Evolutionary conservation across 2,329 filamentous ascomycete genomes (phyloP), one percentile per base, ranked within the genome.

Genomic region (Penicillium brevicompactum): DNA sequence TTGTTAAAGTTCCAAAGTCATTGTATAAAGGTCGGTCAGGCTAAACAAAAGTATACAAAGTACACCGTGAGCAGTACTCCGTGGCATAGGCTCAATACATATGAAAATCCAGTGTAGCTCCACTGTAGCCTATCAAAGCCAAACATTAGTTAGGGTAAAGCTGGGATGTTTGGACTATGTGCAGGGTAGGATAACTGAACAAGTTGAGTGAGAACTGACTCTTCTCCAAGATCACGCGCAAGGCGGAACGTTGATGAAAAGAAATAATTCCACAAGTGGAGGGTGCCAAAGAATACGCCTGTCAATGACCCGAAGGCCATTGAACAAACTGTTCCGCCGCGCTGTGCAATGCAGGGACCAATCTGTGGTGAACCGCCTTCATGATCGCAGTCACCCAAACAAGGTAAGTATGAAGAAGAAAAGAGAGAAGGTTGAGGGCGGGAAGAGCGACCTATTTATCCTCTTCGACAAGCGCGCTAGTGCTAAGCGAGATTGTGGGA

Each of bases 321-420:
- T 79, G 75, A 76, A 77, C 72, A 68, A 63, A 72, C 63, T 70
- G 78, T 73, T 76, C 76, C 78, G 67, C 80, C 80, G 74, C 80
- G 79, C 66, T 82, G 80, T 83, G 80, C 80, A 82, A 83, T 82
- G 80, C 76, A 82, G 80, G 78, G 75, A 76, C 78, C 73, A 72
- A 71, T 69, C 68, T 68, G 74, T 77, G 73, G 74, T 74, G 65
- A 66, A 67, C 69, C 74, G 70, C 70, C 70, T 76, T 77, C 60
- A 65, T 79, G 76, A 79, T 75, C 76, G 70, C 74, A 67, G 71
- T 67, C 70, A 75, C 74, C 73, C 72, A 76, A 74, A 78, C 76
- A 78, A 79, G 76, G 75, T 78, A 79, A 79, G 76, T 78, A 79
- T 79, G 76, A 78, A 76, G 76, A 78, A 73, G 68, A 73, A 77